Percentiles rank a stretch among this genome's conserved stretches.
Conservation (phyloP, 179 eudicot species). For the Beta macrorhiza region DNA sequence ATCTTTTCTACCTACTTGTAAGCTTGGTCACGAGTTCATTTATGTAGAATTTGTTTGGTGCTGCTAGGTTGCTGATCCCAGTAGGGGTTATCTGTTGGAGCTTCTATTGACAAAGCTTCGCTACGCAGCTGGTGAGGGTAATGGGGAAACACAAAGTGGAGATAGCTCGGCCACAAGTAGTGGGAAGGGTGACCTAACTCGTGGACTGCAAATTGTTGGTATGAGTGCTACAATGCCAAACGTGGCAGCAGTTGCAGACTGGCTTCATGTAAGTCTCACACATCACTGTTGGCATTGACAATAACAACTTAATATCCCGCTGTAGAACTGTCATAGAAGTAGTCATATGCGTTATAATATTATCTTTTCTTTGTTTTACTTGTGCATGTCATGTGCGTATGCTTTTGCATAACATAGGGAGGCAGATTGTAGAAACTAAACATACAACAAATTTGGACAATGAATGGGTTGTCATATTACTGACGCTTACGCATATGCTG, state of each 20-base stretch:
- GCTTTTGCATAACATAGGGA: background rate
- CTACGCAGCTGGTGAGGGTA: conserved; percentile 98
- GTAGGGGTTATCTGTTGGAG: conserved; percentile 97
- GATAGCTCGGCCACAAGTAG: conserved; percentile 89
- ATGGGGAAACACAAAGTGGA: conserved; percentile 66
- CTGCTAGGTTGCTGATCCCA: conserved; percentile 95
- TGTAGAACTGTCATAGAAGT: conserved; percentile 8
- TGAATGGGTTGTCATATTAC: background rate
- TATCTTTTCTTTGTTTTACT: background rate
- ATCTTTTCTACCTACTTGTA: background rate
- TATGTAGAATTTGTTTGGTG: conserved; percentile 27
- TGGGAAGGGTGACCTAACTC: conserved; percentile 69
- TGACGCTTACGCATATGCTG: too few relatives aligned
- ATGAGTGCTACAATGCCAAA: conserved; percentile 99
- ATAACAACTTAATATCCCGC: background rate
- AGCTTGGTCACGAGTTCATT: conserved; percentile 2
- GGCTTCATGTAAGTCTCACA: conserved; percentile 84
- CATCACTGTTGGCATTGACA: background rate
- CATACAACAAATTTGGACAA: background rate
- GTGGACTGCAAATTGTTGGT: conserved; percentile 95
- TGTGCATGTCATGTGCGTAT: background rate
- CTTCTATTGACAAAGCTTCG: conserved; percentile 96
- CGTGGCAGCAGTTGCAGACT: conserved; percentile 95
- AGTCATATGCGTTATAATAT: background rate
- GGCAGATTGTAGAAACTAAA: background rate